Percentiles rank a stretch among this genome's conserved stretches.
phyloP scores from a whole-genome alignment of 2,329 filamentous ascomycete genomes.

The Trichoderma sp. region DNA sequence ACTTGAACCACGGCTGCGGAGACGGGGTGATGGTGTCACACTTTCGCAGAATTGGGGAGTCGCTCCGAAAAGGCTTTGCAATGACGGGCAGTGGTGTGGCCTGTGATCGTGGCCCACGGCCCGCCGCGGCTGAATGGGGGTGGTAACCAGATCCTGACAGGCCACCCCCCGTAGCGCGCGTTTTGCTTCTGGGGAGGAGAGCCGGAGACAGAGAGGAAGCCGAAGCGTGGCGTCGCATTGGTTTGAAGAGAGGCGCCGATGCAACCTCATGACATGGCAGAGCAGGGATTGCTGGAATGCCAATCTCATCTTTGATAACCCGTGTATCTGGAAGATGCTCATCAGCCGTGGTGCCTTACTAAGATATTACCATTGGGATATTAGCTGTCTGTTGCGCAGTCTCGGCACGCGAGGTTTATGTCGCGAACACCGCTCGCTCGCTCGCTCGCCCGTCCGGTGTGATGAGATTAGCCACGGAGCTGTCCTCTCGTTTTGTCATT shows the following conservation, averaged over 20 bases:
- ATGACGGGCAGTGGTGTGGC: constrained; percentile 28
- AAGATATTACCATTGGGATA: not conserved
- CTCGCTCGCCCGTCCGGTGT: not conserved
- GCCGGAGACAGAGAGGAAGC: constrained; percentile 27
- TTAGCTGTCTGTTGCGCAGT: not conserved
- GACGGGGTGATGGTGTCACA: constrained; percentile 22
- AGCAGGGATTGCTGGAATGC: constrained; percentile 25
- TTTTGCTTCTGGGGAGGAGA: constrained; percentile 19
- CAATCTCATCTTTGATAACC: constrained; percentile 26
- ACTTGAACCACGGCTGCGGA: constrained; percentile 8
- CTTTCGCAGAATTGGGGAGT: constrained; percentile 23
- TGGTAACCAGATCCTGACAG: constrained; percentile 29
- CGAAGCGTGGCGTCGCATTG: constrained; percentile 28
- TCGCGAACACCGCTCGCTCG: not conserved
- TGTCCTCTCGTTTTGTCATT: not conserved
- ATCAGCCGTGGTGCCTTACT: not conserved
- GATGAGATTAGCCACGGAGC: not conserved
- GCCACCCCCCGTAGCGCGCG: constrained; percentile 23
- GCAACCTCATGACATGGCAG: constrained; percentile 30
- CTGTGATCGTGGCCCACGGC: constrained; percentile 29
- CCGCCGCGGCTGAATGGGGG: constrained; percentile 29
- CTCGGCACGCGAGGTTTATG: not conserved
- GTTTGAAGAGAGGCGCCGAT: constrained; percentile 29
- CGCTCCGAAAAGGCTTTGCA: constrained; percentile 16
- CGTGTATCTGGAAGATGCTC: constrained; percentile 14